Conservation (phyloP, 192 early-diverging fungal genomes). For the Fimicolochytrium jonesii region DNA sequence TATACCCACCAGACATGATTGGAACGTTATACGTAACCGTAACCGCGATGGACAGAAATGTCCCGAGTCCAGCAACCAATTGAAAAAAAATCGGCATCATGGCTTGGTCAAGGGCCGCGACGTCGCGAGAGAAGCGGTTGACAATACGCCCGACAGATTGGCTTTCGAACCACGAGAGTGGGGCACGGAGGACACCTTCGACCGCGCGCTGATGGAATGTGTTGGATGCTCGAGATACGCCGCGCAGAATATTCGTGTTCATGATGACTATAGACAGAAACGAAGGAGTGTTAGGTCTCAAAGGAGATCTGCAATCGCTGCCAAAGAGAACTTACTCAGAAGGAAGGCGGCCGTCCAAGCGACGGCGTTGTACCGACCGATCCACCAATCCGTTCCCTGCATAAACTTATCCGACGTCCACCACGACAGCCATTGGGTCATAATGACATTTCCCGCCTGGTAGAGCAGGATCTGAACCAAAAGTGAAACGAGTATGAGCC, state of each 20-base stretch:
- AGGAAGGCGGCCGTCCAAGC: constrained; percentile 19
- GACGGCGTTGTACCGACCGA: constrained; percentile 12
- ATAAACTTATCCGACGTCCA: background rate
- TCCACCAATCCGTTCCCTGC: constrained; percentile 8
- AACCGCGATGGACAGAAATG: background rate
- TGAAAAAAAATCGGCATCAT: too few species aligned
- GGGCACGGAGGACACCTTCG: constrained; percentile 38
- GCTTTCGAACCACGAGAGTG: constrained; percentile 56
- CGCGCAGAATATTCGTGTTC: too few species aligned
- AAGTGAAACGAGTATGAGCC: background rate
- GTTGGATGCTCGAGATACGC: too few species aligned
- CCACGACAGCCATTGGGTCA: constrained; percentile 3
- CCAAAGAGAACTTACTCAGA: constrained; percentile 26
- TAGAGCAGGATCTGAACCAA: background rate
- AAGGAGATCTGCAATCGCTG: too few species aligned
- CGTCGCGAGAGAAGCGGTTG: constrained; percentile 33
- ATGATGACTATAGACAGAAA: too few species aligned
- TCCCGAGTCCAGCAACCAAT: constrained; percentile 4
- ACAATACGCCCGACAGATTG: constrained; percentile 46
- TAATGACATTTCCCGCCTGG: background rate
- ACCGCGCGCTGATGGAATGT: constrained; percentile 47
- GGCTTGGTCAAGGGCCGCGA: constrained; percentile 27
- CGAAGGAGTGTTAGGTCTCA: too few species aligned
- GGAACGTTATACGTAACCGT: background rate
- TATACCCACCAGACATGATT: background rate